These are phyloP conservation scores for Venturia effusa DNA, from an alignment of 2,329 filamentous ascomycete genomes.

Conservation along the genomic window DNA sequence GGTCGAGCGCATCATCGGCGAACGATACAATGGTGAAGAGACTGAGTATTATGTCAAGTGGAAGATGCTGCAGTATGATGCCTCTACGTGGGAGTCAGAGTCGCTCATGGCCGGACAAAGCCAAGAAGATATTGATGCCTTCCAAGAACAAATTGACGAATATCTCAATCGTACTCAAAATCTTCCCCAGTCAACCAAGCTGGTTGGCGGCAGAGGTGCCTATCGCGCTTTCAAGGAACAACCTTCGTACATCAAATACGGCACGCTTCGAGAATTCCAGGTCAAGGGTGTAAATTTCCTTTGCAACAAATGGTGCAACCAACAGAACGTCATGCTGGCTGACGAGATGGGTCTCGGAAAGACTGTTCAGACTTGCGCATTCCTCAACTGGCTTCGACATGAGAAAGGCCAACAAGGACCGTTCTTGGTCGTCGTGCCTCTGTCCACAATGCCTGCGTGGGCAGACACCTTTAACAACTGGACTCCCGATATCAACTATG, in stretches of 20 bases:
- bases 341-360: constrained; percentile 99
- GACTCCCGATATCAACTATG: constrained; percentile 93
- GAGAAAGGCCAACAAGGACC: constrained; percentile 83
- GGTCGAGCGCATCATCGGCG: constrained; percentile 84
- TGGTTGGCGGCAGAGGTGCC: constrained; percentile 61
- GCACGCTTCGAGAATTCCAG: constrained; percentile 85
- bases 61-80: constrained; percentile 67
- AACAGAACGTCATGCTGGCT: constrained; percentile 91
- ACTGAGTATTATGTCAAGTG: constrained; percentile 93
- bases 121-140: constrained; percentile 85
- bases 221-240: constrained; percentile 57
- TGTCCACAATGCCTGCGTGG: constrained; percentile 97
- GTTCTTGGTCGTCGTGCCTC: constrained; percentile 90
- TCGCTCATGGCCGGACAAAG: constrained; percentile 65
- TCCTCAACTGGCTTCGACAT: constrained; percentile 94
- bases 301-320: constrained; percentile 88
- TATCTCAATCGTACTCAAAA: constrained; percentile 76
- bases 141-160: constrained; percentile 82
- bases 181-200: constrained; percentile 67
- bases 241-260: constrained; percentile 73
- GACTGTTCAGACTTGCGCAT: constrained; percentile 93
- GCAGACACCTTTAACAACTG: constrained; percentile 95
- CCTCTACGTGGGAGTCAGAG: constrained; percentile 85
- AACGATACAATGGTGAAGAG: constrained; percentile 67
- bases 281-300: constrained; percentile 90